These are phyloP conservation scores for Diaporthe sp. DNA, from an alignment of 2,329 filamentous ascomycete genomes.

Conservation along the genomic window DNA sequence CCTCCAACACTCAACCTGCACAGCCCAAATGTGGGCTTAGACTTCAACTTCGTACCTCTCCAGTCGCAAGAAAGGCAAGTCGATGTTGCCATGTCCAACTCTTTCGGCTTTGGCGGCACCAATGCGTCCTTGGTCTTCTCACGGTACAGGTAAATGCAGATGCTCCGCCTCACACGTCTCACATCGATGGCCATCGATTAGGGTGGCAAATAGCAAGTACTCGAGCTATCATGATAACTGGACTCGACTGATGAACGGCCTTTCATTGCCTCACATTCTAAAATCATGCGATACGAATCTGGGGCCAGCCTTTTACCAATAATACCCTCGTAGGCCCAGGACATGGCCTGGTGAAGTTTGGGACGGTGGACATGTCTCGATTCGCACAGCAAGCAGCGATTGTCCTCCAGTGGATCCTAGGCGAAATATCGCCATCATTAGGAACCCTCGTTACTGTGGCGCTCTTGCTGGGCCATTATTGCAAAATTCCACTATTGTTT, in stretches of 20 bases:
- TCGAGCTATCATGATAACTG: neutral
- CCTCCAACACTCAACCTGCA: conserved; percentile 90
- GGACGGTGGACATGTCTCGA: neutral
- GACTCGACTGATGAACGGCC: neutral
- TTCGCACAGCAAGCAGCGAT: neutral
- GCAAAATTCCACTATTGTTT: neutral
- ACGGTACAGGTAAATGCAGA: conserved; percentile 28
- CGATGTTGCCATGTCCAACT: conserved; percentile 87
- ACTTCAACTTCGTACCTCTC: conserved; percentile 88
- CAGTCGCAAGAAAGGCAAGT: conserved; percentile 78
- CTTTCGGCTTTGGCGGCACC: conserved; percentile 97
- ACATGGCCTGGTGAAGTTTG: no score
- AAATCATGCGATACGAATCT: neutral
- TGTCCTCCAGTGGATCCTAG: no score
- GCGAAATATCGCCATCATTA: neutral
- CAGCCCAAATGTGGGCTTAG: conserved; percentile 73
- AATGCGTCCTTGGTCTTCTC: conserved; percentile 90
- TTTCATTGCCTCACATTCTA: neutral
- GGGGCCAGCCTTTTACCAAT: no score
- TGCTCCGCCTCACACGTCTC: neutral
- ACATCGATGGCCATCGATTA: neutral
- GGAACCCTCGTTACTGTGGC: neutral
- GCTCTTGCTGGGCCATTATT: neutral
- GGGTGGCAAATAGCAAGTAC: neutral
- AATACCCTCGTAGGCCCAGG: neutral